These are phyloP conservation scores for Metschnikowia reukaufii DNA, from an alignment of 805 yeast genomes.

Conservation along the genomic window DNA sequence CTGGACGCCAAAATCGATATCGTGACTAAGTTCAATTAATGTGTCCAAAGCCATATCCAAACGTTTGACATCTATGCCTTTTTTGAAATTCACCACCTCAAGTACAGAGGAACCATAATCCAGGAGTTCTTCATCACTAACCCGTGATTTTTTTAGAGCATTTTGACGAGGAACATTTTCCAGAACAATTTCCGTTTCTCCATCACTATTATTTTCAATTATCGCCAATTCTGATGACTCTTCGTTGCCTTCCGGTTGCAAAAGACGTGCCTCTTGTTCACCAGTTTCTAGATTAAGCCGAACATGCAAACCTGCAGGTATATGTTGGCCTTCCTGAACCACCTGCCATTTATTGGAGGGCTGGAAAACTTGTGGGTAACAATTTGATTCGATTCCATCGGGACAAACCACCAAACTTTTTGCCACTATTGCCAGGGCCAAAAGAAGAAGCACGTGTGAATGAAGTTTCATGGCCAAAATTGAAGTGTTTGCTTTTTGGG, in stretches of 20 bases:
- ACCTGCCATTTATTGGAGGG: conserved; percentile 70
- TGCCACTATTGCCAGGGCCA: conserved; percentile 10
- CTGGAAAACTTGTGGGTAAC: conserved; percentile 63
- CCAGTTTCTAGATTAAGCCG: conserved; percentile 74
- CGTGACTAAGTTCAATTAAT: conserved; percentile 65
- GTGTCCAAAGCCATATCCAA: conserved; percentile 38
- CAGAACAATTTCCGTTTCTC: not conserved
- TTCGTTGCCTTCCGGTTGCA: conserved; percentile 31
- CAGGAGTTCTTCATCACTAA: conserved; percentile 20
- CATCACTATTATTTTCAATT: not conserved
- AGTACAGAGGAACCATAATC: conserved; percentile 15
- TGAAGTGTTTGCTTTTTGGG: not conserved
- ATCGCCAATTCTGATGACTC: not conserved
- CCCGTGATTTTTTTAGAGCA: conserved; percentile 6
- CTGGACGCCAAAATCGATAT: conserved; percentile 57
- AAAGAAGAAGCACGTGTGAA: conserved; percentile 4
- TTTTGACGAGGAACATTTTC: not conserved
- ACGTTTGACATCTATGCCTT: conserved; percentile 20
- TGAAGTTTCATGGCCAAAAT: conserved; percentile 4
- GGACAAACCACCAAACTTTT: conserved; percentile 37
- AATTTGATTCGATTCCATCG: conserved; percentile 44
- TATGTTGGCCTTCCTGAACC: conserved; percentile 66
- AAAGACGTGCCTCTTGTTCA: conserved; percentile 63
- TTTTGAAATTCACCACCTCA: conserved; percentile 13
- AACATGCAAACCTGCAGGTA: conserved; percentile 81